phyloP scores from a whole-genome alignment of 2,329 filamentous ascomycete genomes.

The Cladosporium halotolerans region DNA sequence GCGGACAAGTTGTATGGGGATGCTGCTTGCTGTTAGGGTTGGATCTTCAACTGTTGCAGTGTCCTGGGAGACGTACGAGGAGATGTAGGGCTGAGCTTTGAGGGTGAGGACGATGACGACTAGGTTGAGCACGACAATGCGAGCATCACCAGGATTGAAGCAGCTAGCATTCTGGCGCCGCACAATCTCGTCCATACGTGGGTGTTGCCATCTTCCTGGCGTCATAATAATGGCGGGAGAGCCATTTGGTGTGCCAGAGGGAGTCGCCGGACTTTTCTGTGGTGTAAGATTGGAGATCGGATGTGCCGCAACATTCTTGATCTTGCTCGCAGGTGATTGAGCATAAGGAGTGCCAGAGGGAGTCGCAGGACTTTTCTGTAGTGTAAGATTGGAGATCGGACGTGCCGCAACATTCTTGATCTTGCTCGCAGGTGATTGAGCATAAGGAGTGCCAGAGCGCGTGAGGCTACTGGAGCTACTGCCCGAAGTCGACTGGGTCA shows the following conservation, averaged over 20 bases:
- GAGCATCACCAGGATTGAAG: constrained; percentile 73
- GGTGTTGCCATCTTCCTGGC: constrained; percentile 80
- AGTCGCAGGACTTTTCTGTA: not conserved
- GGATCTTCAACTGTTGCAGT: not conserved
- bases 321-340: constrained; percentile 2
- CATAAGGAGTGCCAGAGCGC: not conserved
- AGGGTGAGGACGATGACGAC: constrained; percentile 48
- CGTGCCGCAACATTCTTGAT: not conserved
- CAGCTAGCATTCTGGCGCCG: constrained; percentile 69
- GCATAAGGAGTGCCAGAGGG: not conserved
- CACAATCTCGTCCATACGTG: constrained; percentile 79
- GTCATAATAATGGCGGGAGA: constrained; percentile 19
- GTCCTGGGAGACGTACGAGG: constrained; percentile 15
- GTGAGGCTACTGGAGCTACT: not conserved
- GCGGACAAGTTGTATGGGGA: constrained; percentile 3
- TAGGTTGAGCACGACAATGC: constrained; percentile 62
- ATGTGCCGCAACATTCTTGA: not conserved
- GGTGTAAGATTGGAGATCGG: not conserved
- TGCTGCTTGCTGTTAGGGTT: not conserved
- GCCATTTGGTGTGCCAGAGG: constrained; percentile 5
- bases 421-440: constrained; percentile 3
- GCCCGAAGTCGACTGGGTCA: constrained; percentile 9
- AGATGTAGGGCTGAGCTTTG: constrained; percentile 37
- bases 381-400: not conserved
- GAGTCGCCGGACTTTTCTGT: not conserved